Evolutionary conservation across 163 green algal species (phyloP).

Genomic region (Scenedesmus sp.): DNA sequence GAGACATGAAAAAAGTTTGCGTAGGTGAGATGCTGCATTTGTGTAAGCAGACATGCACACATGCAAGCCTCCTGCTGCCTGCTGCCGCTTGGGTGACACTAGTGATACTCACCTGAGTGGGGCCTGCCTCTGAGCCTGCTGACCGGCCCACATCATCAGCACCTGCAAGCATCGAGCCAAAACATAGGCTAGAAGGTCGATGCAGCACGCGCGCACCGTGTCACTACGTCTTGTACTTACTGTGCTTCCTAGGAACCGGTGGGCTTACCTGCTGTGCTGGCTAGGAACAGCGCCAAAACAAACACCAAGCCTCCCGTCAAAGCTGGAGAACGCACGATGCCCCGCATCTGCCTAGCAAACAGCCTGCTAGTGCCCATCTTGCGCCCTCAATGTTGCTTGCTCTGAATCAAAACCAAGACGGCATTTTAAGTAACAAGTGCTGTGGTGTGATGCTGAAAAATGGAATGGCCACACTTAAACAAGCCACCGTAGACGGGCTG

Average conservation of each 20-base stretch:
- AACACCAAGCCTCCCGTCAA: neutral
- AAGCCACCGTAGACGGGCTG: neutral
- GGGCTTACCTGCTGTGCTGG: neutral
- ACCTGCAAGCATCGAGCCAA: neutral
- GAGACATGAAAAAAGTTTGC: neutral
- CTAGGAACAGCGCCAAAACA: neutral
- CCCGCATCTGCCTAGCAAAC: neutral
- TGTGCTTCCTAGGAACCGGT: neutral
- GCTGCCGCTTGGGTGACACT: neutral
- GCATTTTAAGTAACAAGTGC: too few relatives aligned
- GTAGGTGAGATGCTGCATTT: neutral
- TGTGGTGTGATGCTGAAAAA: too few relatives aligned
- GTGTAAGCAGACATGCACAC: neutral
- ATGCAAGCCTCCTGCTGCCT: neutral
- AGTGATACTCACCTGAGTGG: neutral
- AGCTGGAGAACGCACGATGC: neutral
- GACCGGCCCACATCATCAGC: neutral
- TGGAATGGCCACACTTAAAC: neutral
- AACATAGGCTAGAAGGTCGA: neutral
- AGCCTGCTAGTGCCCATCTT: neutral
- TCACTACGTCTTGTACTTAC: neutral
- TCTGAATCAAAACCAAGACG: neutral
- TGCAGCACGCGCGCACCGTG: neutral
- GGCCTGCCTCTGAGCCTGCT: neutral
- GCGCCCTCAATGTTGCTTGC: neutral